phyloP scores from a whole-genome alignment of 1,284 basidiomycete genomes.

The Lentinula novae-zelandiae region DNA sequence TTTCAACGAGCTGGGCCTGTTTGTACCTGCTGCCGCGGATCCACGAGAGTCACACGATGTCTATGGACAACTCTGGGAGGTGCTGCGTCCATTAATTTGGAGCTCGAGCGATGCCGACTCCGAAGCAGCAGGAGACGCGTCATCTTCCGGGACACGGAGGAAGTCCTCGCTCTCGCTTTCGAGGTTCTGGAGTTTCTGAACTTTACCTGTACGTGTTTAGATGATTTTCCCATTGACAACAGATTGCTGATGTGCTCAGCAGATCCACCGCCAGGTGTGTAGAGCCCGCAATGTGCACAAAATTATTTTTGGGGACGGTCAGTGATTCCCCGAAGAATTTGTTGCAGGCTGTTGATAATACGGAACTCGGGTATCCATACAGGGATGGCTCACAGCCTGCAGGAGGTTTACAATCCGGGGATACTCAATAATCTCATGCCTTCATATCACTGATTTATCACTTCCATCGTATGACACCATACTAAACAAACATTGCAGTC shows the following conservation, averaged over 20 bases:
- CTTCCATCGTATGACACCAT: too few relatives aligned
- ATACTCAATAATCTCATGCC: not conserved
- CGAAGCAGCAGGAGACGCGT: not conserved
- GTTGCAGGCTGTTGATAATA: too few relatives aligned
- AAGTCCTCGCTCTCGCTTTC: not conserved
- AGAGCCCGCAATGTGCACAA: too few relatives aligned
- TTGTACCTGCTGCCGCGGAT: conserved; percentile 13
- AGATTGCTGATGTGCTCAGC: not conserved
- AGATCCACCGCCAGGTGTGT: too few relatives aligned
- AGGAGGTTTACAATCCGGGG: not conserved
- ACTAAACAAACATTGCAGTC: too few relatives aligned
- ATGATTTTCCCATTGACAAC: not conserved
- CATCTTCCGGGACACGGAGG: not conserved
- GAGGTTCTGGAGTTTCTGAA: conserved; percentile 2
- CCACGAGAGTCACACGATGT: conserved; percentile 20
- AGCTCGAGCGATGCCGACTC: not conserved
- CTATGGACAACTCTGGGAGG: conserved; percentile 27
- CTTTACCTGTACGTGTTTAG: too few relatives aligned
- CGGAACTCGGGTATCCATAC: too few relatives aligned
- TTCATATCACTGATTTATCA: not conserved
- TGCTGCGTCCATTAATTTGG: conserved; percentile 23
- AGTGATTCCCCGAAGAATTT: too few relatives aligned
- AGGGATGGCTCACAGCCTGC: too few relatives aligned
- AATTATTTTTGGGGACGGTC: too few relatives aligned
- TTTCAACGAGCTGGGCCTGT: conserved; percentile 21